Base-by-base conservation (phyloP, 768 basidiomycete genomes). In the Kwoniella newhampshirensis region DNA sequence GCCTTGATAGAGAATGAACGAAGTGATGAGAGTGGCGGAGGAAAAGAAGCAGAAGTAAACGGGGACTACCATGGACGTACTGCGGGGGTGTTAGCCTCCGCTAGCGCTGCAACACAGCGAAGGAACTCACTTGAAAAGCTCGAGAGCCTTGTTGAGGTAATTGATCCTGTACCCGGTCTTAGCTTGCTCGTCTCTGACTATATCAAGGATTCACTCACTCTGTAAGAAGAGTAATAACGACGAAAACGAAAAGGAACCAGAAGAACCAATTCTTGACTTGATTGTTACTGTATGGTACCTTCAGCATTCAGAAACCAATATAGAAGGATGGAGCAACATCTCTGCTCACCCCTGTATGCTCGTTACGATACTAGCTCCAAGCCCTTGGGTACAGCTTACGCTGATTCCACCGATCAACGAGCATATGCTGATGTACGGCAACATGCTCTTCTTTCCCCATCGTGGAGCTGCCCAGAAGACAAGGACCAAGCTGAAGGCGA, bases 91-190 rank as follows among this genome's bases (percentile, higher is more conserved):
- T 62, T 20, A 32, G 60, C 28, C 3, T 32, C 15, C 51, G 23
- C 32, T 12, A 11, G 21, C 20, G 13, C 9, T 11, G 36, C 11
- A 12, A 13, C 32, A 21, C 41, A n/a, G 32, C 11, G 51, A 27
- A 25, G 23, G 17, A 2, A 55, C 68, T 63, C 46, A 66, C 64
- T 66, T 63, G 81, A 92, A 98, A 32, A 97, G 79, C 55, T 92
- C 96, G 58, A 99, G 85, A 17, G 96, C 96, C 58, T 92, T 86
- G 77, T 96, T 97, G 58, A 97, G 82, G 78, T 91, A 98, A 77
- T 89, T 93, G 68, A 97, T 89, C 75, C 97, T 94, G 21, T 36
- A 28, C 18, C 12, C 39, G 26, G 26, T 36, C 20, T 49, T 27
- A 21, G 42, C 27, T 17, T 18, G 28, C 27, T 32, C 20, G 30